A percentile compares a stretch with the other conserved stretches of the same genome.
Evolutionary conservation across 2,329 filamentous ascomycete genomes (phyloP).

Genomic region (Penicillium sp.): DNA sequence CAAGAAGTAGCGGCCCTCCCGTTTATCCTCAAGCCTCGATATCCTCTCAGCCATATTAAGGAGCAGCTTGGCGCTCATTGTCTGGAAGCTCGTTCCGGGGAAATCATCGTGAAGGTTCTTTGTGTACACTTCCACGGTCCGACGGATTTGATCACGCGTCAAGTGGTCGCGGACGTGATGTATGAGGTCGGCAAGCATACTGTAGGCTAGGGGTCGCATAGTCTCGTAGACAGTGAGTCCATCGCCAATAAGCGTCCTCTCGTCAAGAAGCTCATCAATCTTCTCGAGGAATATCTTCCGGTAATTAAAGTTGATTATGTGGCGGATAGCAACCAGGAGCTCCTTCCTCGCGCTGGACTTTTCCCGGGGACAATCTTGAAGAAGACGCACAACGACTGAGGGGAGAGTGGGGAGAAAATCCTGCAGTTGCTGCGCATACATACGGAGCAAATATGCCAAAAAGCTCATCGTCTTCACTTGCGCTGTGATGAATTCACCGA

Average conservation of each 20-base stretch:
- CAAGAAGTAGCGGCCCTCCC: constrained; percentile 86
- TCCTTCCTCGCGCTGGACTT: constrained; percentile 92
- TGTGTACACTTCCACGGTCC: constrained; percentile 94
- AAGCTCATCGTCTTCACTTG: constrained; percentile 99
- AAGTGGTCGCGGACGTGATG: constrained; percentile 92
- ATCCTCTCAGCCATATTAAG: constrained; percentile 98
- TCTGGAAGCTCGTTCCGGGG: constrained; percentile 96
- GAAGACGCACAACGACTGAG: constrained; percentile 75
- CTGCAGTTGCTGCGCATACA: constrained; percentile 74
- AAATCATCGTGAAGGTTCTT: constrained; percentile 91
- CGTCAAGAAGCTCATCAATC: constrained; percentile 89
- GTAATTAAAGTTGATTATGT: constrained; percentile 99
- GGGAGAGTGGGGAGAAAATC: constrained; percentile 83
- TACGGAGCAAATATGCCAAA: constrained; percentile 78
- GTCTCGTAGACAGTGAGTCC: constrained; percentile 94
- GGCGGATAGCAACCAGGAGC: constrained; percentile 85
- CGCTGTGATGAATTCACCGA: constrained; percentile 93
- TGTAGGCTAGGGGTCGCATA: constrained; percentile 89
- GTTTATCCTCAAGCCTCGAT: constrained; percentile 83
- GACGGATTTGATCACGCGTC: constrained; percentile 78
- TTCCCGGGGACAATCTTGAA: constrained; percentile 89
- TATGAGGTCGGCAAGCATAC: constrained; percentile 95
- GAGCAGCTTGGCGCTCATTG: constrained; percentile 95
- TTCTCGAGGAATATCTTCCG: constrained; percentile 87
- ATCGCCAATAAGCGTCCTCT: constrained; percentile 87